A percentile compares a stretch with the other conserved stretches of the same genome.
These are phyloP conservation scores for Beta corolliflora DNA, from an alignment of 179 eudicot species.

Conservation along the genomic window DNA sequence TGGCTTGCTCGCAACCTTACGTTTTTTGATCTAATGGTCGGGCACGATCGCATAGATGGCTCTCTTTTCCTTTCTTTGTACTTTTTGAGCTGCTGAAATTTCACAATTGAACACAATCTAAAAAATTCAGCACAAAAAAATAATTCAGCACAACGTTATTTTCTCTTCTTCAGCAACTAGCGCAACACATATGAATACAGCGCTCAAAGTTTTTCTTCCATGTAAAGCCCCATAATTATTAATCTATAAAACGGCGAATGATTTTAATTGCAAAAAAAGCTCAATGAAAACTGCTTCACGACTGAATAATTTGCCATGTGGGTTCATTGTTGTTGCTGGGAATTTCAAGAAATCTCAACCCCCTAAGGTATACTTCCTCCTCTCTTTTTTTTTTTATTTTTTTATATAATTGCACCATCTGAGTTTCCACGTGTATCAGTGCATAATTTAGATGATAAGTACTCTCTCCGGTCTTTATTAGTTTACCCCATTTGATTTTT, in stretches of 20 bases:
- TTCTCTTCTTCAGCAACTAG: too few relatives aligned
- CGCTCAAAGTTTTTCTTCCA: background rate
- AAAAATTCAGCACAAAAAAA: background rate
- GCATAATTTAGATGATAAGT: too few relatives aligned
- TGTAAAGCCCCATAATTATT: too few relatives aligned
- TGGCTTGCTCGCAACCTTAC: background rate
- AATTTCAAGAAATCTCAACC: conserved; percentile 33
- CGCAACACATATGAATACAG: background rate
- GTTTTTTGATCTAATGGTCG: background rate
- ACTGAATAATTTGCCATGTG: conserved; percentile 7
- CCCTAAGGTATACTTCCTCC: conserved; percentile 19
- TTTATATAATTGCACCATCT: too few relatives aligned
- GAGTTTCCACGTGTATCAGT: too few relatives aligned
- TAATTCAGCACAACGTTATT: background rate
- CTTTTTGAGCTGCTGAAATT: background rate
- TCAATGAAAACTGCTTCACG: conserved; percentile 7
- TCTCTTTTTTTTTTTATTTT: background rate
- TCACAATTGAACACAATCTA: too few relatives aligned
- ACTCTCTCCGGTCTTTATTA: too few relatives aligned
- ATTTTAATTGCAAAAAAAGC: background rate
- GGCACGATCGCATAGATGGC: background rate
- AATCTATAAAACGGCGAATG: background rate
- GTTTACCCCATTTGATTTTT: too few relatives aligned
- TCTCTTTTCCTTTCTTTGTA: too few relatives aligned
- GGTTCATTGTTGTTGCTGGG: conserved; percentile 19